Evolutionary conservation across 176 grass and related monocot genomes (phyloP), one percentile per base, ranked within the genome.

Genomic region (Paspalum notatum): DNA sequence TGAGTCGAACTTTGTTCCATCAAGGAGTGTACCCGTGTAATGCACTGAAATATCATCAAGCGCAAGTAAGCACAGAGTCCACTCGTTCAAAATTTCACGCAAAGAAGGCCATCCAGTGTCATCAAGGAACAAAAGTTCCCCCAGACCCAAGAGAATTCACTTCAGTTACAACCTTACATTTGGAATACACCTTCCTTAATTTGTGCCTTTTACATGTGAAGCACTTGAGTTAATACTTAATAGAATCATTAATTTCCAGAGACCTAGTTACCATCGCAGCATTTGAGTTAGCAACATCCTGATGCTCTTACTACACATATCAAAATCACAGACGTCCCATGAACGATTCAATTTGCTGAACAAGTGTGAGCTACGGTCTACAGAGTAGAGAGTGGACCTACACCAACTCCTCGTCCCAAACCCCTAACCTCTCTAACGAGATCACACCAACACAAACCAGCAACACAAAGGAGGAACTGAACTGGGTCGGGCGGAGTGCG

Each of bases 1-100:
- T 6, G 95, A 98, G 66, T 98, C 95, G 4, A 98, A 98, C 84
- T 98, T 95, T 56, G 88, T 98, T n/a, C 92, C 95, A 75, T 98
- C 95, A 62, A 95, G 88, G n/a, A 98, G 90, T 7, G 95, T 98
- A 6, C 95, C 95, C 25, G 95, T 98, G 83, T 98, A 98, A 84
- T 98, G 95, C 69, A 98, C 95, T 98, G 80, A 68, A 88, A 78
- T 48, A 62, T 76, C 54, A 85, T 77, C 57, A 83, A 47, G 0
- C 41, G 57, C 12, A 79, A 6, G 64, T 89, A 47, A 83, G 69
- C 47, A 37, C 49, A 32, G 51, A 66, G 21, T 15, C 42, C 12
- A 46, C 12, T 15, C n/a, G 52, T 62, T 13, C 8, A 58, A 39
- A 32, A 43, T 65, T 53, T 41, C 43, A 26, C 0, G 42, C 37